phyloP scores from a whole-genome alignment of 139 green algal species.

The Chlamydomonas eustigma region DNA sequence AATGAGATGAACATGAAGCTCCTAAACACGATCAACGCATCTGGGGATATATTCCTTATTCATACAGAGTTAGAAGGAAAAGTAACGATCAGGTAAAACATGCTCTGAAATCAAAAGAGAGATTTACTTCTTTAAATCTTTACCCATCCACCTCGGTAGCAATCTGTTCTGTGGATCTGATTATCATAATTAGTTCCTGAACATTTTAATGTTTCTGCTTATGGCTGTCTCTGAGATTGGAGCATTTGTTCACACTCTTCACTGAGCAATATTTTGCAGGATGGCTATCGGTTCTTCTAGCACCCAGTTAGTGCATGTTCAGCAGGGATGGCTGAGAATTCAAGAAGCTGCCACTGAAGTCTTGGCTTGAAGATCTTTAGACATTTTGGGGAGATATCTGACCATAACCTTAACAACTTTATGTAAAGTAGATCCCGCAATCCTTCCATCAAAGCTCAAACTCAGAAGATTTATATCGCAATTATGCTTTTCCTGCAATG shows the following conservation, averaged over 20 bases:
- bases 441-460: too few relatives aligned
- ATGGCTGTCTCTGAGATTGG: not conserved
- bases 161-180: not conserved
- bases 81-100: conserved; percentile 49
- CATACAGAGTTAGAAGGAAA: conserved; percentile 55
- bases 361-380: too few relatives aligned
- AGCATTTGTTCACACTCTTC: not conserved
- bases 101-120: too few relatives aligned
- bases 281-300: conserved; percentile 4
- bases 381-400: too few relatives aligned
- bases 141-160: not conserved
- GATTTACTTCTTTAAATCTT: too few relatives aligned
- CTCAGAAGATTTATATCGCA: too few relatives aligned
- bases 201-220: not conserved
- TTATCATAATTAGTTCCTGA: not conserved
- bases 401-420: too few relatives aligned
- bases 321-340: conserved; percentile 13
- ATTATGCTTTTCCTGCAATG: too few relatives aligned
- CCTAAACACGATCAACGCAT: conserved; percentile 55
- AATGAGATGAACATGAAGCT: conserved; percentile 35
- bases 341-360: conserved; percentile 1
- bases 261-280: not conserved
- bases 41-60: conserved; percentile 50
- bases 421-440: too few relatives aligned
- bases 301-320: conserved; percentile 58